Base-by-base conservation (phyloP, 345 rosid genomes). In the Salix koriyanagi region DNA sequence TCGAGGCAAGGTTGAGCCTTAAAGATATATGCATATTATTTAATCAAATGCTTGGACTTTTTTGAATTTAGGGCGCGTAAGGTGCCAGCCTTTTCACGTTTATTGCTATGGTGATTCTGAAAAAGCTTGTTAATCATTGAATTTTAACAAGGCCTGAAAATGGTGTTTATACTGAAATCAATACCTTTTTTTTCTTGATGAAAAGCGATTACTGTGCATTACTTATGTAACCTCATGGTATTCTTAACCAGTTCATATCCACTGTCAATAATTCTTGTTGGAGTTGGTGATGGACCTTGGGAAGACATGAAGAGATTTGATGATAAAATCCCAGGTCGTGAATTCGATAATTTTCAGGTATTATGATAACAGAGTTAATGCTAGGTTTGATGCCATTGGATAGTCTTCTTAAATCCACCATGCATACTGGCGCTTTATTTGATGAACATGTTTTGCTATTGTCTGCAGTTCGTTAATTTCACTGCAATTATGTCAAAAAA, bases 261-360 rank as follows among this genome's bases (percentile, higher is more conserved):
- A 36, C 82, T 92, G 64, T 90, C 97, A 18, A 86, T 92, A 79
- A 79, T 89, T 79, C 88, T 92, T 67, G 86, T 92, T 79, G 94
- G 97, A 71, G 94, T 89, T 71, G 97, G 97, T 74, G 97, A 89
- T 70, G 96, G 93, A 41, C 96, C 96, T 37, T 91, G 96, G 96
- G 94, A 91, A 32, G 91, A 87, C 77, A 92, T 90, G 97, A 83
- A 76, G 84, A 89, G 80, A 77, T 92, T 92, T 30, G 97, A 90
- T 76, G 89, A 92, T 75, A 90, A 85, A 85, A 87, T 92, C 79
- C 94, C 97, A 62, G 73, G 83, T 25, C 92, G 93, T 4, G 87
- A 84, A 19, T 87, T 92, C 54, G 97, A 92, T 80, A 90, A 90
- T 83, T 92, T 92, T 84, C 97, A 90, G 91, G 94, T 89, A 69